A percentile compares a stretch with the other conserved stretches of the same genome.
phyloP scores from a whole-genome alignment of 306 rosid species.

The Gillenia trifoliata region DNA sequence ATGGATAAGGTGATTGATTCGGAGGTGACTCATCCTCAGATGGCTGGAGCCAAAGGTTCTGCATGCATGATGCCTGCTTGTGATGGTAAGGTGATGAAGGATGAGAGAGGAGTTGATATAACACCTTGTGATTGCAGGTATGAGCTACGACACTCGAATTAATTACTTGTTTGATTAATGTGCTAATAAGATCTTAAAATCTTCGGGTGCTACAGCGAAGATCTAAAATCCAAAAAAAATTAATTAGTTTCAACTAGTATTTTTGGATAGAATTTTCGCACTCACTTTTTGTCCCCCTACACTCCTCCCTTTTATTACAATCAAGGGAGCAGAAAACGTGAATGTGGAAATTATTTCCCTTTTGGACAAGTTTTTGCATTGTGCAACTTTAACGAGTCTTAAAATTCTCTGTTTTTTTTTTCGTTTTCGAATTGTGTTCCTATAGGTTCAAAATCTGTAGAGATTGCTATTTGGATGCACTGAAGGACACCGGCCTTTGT shows the following conservation, averaged over 20 bases:
- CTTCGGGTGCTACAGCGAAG: not conserved
- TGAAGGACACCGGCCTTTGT: slow-evolving; percentile 56
- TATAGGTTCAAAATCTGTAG: slow-evolving; percentile 83
- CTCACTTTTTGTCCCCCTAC: too few species aligned
- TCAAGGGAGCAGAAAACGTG: too few species aligned
- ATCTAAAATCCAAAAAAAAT: not conserved
- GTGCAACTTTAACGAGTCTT: not conserved
- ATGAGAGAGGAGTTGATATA: slow-evolving; percentile 75
- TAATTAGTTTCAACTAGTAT: too few species aligned
- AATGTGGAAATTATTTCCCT: too few species aligned
- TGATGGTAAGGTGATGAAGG: slow-evolving; percentile 86
- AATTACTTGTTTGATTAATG: not conserved
- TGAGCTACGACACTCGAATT: not conserved
- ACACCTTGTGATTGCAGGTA: slow-evolving; percentile 94
- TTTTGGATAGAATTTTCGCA: too few species aligned
- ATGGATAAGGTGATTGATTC: slow-evolving; percentile 95
- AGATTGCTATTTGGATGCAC: slow-evolving; percentile 80
- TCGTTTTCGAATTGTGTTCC: not conserved
- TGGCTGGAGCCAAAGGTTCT: slow-evolving; percentile 95
- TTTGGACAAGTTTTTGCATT: not conserved
- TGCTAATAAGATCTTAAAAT: not conserved
- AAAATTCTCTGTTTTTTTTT: not conserved
- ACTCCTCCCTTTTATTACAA: too few species aligned
- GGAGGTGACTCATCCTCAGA: slow-evolving; percentile 81
- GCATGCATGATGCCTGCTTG: slow-evolving; percentile 65